Conservation (phyloP, 495 filamentous ascomycete genomes). For the Cairneyella variabilis region DNA sequence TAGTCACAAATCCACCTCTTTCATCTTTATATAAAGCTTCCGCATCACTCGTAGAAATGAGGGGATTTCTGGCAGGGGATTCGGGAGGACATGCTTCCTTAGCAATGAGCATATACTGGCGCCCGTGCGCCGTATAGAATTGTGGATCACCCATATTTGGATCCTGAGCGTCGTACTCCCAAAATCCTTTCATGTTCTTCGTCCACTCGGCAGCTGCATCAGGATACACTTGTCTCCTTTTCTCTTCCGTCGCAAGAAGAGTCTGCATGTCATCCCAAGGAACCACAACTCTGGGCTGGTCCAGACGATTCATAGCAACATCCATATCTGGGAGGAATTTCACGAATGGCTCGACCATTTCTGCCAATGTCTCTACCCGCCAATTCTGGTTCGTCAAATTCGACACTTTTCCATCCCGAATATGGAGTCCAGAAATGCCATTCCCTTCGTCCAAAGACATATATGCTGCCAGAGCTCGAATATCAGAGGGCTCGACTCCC, state of each 20-base stretch:
- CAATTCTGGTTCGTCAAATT: conserved; percentile 51
- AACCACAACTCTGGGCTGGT: conserved; percentile 64
- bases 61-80: conserved; percentile 48
- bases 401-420: conserved; percentile 20
- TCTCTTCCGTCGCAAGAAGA: conserved; percentile 11
- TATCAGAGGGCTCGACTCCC: conserved; percentile 51
- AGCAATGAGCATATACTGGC: conserved; percentile 45
- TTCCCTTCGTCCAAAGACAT: conserved; percentile 31
- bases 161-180: conserved; percentile 8
- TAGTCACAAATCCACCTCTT: conserved; percentile 53
- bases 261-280: conserved; percentile 61
- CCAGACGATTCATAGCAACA: conserved; percentile 64
- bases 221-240: conserved; percentile 13
- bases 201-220: conserved; percentile 19
- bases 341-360: conserved; percentile 48
- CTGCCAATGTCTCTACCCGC: conserved; percentile 47
- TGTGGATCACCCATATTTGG: conserved; percentile 14
- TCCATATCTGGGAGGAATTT: conserved; percentile 68
- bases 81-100: conserved; percentile 56
- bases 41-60: conserved; percentile 25
- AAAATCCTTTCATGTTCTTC: conserved; percentile 19
- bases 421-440: conserved; percentile 26
- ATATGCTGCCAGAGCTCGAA: conserved; percentile 51
- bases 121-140: conserved; percentile 12
- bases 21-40: conserved; percentile 35